Base-by-base conservation (phyloP, 2,329 filamentous ascomycete species). In the Fulvia fulva region DNA sequence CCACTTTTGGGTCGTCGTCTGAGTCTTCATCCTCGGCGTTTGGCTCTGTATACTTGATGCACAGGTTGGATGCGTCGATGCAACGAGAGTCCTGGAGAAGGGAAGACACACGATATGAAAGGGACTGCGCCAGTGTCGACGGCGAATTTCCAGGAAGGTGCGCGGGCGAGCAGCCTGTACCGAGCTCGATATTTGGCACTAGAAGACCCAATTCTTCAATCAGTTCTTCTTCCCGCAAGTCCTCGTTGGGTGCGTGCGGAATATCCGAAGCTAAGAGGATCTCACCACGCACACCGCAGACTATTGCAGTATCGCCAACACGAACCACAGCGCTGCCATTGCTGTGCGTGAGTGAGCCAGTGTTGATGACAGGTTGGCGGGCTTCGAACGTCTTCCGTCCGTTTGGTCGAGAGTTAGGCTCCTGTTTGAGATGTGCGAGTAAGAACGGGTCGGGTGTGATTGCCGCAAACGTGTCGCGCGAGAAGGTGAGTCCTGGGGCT, bases 121-220 rank as follows among this genome's bases (percentile, higher is more conserved):
- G 79, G 3, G 88, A 89, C 76, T 99, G 94, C 2, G 91, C 92
- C 32, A 91, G 80, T 0, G 86, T 82, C 5, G 84, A 87, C 1
- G 91, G 94, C 22, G 94, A 87, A 9, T 87, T 88, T 47, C 92
- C 91, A 0, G 94, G 91, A 19, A 96, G 80, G 67, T 93, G 91
- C 22, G 88, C 83, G 2, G 93, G 92, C 6, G 91, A 89, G 70
- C 89, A 95, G 34, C 94, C 94, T 0, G 94, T 99, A 32, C 88
- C 88, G 30, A 99, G 79, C 71, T 97, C 94, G 56, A 99, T 84
- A 71, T 99, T 99, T 1, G 94, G 93, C 1, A 99, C 92, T 2
- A 99, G 78, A 14, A 99, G 78, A 68, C 90, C 86, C 44, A 86
- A 74, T 5, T 75, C 72, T 25, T 77, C 76, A 23, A 83, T 69